Base-by-base conservation (phyloP, 2,329 filamentous ascomycete species). In the Epichloe coenophiala region DNA sequence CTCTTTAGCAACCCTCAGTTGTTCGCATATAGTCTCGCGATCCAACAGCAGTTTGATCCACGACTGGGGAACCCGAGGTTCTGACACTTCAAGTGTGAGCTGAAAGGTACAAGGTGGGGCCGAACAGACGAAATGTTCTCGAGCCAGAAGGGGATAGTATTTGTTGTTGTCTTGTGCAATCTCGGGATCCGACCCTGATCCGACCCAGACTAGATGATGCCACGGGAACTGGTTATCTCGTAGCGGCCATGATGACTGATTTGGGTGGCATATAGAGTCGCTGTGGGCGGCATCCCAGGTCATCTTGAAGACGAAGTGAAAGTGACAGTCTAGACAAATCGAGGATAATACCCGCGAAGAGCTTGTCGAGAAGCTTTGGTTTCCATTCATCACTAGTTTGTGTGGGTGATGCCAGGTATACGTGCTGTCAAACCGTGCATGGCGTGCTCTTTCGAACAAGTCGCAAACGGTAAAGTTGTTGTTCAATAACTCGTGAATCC, bases 11-110 rank as follows among this genome's bases (percentile, higher is more conserved):
- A 59, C 48, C 1, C 61, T 58, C 3, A 77, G 59, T 35, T 71
- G 69, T 23, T 62, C 54, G 15, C 57, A 58, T 41, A 77, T 72
- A 38, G 74, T 65, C 2, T 68, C 59, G 17, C 69, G 62, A 54
- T 80, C 75, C 4, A 61, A 61, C 13, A 81, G 61, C 15, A 71
- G 61, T 12, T 64, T 55, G 2, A 76, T 63, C 66, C 71, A 73
- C 50, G 62, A 61, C 3, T 58, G 57, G 11, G 61, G 58, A 55
- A 81, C 66, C 2, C 74, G 73, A 11, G 75, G 75, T 48, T 67
- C 58, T 6, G 71, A 74, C 6, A 80, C 66, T 49, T 77, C 72
- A 17, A 80, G 60, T 2, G 60, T 66, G 38, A 78, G 49, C 21
- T 62, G 56, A 40, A 73, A 68, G 1, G 65, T 65, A 57, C 74